A percentile compares a stretch with the other conserved stretches of the same genome.
These are phyloP conservation scores for Linum tenue DNA, from an alignment of 345 rosid species.

Conservation along the genomic window DNA sequence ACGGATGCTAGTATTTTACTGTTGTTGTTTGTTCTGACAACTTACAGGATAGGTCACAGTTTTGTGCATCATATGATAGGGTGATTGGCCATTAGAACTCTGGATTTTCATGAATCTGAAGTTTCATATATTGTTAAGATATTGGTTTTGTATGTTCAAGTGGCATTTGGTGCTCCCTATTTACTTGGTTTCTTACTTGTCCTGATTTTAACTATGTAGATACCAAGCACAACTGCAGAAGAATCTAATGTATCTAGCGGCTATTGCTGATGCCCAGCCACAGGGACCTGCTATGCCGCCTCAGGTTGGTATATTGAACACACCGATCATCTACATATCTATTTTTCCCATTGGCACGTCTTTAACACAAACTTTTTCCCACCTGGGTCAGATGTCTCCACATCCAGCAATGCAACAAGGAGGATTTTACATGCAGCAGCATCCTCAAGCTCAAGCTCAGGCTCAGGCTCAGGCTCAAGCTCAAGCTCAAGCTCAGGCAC, in stretches of 20 bases:
- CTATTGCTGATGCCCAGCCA: constrained; percentile 94
- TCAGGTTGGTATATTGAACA: constrained; percentile 32
- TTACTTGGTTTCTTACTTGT: not conserved
- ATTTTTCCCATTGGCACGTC: not conserved
- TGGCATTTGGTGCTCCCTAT: not conserved
- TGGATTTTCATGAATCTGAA: too few species aligned
- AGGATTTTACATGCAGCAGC: constrained; percentile 72
- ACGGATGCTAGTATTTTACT: not conserved
- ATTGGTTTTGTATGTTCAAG: too few species aligned
- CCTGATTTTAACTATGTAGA: constrained; percentile 20
- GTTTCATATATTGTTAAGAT: not conserved
- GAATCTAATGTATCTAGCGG: constrained; percentile 90
- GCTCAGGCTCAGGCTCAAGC: too few species aligned
- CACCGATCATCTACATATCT: constrained; percentile 6
- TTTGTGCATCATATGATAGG: not conserved
- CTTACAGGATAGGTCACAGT: not conserved
- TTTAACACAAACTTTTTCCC: constrained; percentile 10
- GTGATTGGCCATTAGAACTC: not conserved
- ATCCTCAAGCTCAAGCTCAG: constrained; percentile 15
- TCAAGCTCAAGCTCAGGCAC: too few species aligned
- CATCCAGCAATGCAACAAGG: constrained; percentile 66
- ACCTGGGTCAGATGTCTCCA: constrained; percentile 47
- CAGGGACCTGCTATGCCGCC: constrained; percentile 52
- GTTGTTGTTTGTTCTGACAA: too few species aligned
- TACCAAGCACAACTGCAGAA: constrained; percentile 84